Conservation (phyloP, 805 yeast species). For the Metschnikowia amazonensis region DNA sequence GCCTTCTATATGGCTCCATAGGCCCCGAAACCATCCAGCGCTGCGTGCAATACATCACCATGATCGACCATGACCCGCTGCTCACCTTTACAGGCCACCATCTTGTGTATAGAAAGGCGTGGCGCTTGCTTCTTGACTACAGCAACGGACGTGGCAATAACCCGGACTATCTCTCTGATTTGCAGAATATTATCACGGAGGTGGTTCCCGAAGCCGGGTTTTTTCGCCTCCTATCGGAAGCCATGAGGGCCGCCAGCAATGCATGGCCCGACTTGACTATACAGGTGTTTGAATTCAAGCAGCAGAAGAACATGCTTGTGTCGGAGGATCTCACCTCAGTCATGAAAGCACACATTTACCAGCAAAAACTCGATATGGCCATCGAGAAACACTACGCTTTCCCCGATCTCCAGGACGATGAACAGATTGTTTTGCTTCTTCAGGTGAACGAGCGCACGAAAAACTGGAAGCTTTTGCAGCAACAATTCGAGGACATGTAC, state of each 20-base stretch:
- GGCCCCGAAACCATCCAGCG: conserved; percentile 7
- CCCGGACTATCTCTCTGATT: not conserved
- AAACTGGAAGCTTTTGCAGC: conserved; percentile 54
- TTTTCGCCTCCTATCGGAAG: conserved; percentile 1
- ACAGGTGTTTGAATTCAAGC: not conserved
- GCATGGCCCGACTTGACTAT: not conserved
- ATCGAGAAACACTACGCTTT: conserved; percentile 30
- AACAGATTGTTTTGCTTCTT: conserved; percentile 48
- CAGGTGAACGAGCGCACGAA: conserved; percentile 41
- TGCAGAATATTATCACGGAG: not conserved
- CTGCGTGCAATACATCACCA: conserved; percentile 18
- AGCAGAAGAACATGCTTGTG: not conserved
- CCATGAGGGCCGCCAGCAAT: conserved; percentile 1
- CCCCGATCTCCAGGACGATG: conserved; percentile 42
- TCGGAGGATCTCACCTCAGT: conserved; percentile 26
- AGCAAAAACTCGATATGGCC: conserved; percentile 22
- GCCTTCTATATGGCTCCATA: conserved; percentile 17
- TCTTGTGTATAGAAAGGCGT: conserved; percentile 18
- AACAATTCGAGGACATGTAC: conserved; percentile 53
- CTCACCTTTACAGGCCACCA: conserved; percentile 10
- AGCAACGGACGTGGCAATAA: not conserved
- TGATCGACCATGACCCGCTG: conserved; percentile 22
- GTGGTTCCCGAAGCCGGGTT: not conserved
- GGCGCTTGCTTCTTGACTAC: conserved; percentile 15
- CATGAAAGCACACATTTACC: conserved; percentile 28